phyloP scores from a whole-genome alignment of 768 basidiomycete species.

The Termitomyces sp. region DNA sequence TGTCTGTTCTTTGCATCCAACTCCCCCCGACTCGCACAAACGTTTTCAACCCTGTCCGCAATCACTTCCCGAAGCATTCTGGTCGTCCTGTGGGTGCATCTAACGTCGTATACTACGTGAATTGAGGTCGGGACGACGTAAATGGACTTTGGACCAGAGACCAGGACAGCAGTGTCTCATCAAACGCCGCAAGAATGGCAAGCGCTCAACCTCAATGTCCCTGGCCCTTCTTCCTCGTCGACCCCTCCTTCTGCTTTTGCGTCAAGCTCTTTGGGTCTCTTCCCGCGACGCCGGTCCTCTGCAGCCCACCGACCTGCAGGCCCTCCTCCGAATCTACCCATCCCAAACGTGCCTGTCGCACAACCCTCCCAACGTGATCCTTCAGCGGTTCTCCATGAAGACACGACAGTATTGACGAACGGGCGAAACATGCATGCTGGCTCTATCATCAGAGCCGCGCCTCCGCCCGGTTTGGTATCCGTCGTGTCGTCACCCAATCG shows the following conservation, averaged over 20 bases:
- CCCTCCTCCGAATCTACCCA: constrained; percentile 71
- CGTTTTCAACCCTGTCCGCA: background rate
- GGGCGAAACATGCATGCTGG: constrained; percentile 25
- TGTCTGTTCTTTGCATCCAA: constrained; percentile 11
- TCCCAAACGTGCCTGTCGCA: constrained; percentile 54
- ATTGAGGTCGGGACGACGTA: background rate
- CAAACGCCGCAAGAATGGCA: constrained; percentile 29
- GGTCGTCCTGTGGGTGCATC: constrained; percentile 1
- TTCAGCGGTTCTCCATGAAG: constrained; percentile 17
- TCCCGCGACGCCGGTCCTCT: constrained; percentile 64
- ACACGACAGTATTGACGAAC: constrained; percentile 18
- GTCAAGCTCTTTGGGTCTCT: constrained; percentile 23
- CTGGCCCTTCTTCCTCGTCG: constrained; percentile 28
- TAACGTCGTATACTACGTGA: background rate
- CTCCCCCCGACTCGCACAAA: background rate
- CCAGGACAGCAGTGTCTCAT: constrained; percentile 22
- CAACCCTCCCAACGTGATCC: constrained; percentile 14
- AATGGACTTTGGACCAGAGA: constrained; percentile 36
- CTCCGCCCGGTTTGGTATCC: constrained; percentile 48
- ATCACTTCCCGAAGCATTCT: background rate
- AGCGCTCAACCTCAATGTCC: constrained; percentile 18
- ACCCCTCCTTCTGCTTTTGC: constrained; percentile 22
- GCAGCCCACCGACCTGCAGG: constrained; percentile 60
- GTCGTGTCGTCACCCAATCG: constrained; percentile 54
- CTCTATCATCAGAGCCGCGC: constrained; percentile 29